These are phyloP conservation scores for Bifiguratus adelaidae DNA, from an alignment of 192 early-diverging fungal genomes.

Conservation along the genomic window DNA sequence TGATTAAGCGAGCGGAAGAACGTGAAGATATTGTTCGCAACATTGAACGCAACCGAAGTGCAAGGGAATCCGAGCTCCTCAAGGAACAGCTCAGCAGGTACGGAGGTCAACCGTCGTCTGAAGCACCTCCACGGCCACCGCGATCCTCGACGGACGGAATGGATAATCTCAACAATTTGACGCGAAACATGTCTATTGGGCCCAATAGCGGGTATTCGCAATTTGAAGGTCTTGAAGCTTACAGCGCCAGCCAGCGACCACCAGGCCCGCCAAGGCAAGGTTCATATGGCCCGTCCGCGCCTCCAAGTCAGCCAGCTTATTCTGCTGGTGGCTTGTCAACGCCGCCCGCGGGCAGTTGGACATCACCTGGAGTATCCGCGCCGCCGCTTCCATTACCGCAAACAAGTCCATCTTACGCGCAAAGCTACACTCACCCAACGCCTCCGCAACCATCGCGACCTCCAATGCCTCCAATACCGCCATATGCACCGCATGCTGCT, in stretches of 20 bases:
- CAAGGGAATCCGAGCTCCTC: constrained; percentile 48
- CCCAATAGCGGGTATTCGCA: neutral
- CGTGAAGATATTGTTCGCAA: constrained; percentile 35
- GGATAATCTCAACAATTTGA: constrained; percentile 6
- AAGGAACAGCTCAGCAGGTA: constrained; percentile 48
- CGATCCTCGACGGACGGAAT: constrained; percentile 7
- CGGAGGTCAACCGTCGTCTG: constrained; percentile 3
- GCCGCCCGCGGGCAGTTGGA: neutral
- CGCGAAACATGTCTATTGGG: constrained; percentile 2
- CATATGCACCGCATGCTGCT: neutral
- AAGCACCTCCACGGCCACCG: constrained; percentile 8
- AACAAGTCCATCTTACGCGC: no score
- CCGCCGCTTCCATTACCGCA: neutral
- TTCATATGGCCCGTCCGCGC: constrained; percentile 11
- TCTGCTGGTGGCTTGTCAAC: constrained; percentile 8
- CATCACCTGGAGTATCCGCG: neutral
- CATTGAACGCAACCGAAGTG: constrained; percentile 38
- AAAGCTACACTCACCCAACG: neutral
- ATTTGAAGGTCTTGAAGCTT: neutral
- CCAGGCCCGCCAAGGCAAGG: neutral
- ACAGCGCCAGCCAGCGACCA: neutral
- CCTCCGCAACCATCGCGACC: neutral
- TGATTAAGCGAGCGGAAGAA: constrained; percentile 46
- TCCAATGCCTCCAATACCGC: neutral
- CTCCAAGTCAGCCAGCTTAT: constrained; percentile 12